Evolutionary conservation across 352 stramenopile genomes (phyloP).

Genomic region (Pythium insidiosum): DNA sequence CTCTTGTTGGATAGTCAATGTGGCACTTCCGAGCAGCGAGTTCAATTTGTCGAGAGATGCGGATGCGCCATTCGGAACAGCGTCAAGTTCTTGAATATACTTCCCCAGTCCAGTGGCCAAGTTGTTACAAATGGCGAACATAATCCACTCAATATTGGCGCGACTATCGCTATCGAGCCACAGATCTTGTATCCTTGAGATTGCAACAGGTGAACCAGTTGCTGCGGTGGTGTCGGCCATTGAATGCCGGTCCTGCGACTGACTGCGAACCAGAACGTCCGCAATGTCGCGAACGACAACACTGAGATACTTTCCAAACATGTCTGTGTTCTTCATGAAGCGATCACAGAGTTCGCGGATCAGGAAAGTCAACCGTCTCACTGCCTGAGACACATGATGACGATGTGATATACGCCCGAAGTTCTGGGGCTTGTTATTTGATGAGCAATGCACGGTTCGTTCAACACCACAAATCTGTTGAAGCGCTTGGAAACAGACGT

Average conservation of each 20-base stretch:
- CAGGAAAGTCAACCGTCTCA: conserved; percentile 29
- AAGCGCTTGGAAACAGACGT: conserved; percentile 64
- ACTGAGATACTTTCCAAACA: conserved; percentile 75
- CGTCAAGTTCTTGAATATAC: conserved; percentile 58
- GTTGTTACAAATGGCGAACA: conserved; percentile 74
- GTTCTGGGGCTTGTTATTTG: neutral
- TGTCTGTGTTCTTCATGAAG: conserved; percentile 46
- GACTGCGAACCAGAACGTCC: conserved; percentile 39
- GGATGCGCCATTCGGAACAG: conserved; percentile 44
- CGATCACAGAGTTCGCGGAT: conserved; percentile 52
- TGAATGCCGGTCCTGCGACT: too few relatives aligned
- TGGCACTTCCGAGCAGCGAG: conserved; percentile 25
- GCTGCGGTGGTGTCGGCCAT: too few relatives aligned
- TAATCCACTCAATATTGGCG: conserved; percentile 65
- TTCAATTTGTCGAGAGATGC: conserved; percentile 70
- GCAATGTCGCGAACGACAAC: conserved; percentile 74
- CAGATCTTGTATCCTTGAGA: too few relatives aligned
- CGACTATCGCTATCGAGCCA: conserved; percentile 45
- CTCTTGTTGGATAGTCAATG: neutral
- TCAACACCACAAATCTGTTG: too few relatives aligned
- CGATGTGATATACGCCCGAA: neutral
- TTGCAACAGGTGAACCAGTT: too few relatives aligned
- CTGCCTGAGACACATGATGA: neutral
- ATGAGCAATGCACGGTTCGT: neutral
- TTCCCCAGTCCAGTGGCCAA: conserved; percentile 61